These are phyloP conservation scores for Sporothrix inflata DNA, from an alignment of 2,329 filamentous ascomycete species.

Conservation along the genomic window DNA sequence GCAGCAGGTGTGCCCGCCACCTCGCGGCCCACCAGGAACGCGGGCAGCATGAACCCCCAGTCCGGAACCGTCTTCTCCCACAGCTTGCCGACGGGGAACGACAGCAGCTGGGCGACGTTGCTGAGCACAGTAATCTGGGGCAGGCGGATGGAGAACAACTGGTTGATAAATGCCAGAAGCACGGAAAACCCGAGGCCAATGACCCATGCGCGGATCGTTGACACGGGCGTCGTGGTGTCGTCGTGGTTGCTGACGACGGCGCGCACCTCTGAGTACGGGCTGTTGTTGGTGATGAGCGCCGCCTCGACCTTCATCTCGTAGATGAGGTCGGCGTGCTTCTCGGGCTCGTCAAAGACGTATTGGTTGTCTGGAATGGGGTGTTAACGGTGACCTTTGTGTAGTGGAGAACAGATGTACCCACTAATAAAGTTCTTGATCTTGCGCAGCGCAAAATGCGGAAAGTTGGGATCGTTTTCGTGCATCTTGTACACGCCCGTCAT, in stretches of 20 bases:
- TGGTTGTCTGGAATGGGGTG: slow-evolving; percentile 42
- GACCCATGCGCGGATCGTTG: slow-evolving; percentile 60
- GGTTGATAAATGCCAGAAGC: slow-evolving; percentile 50
- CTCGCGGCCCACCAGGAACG: slow-evolving; percentile 45
- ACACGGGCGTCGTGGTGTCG: slow-evolving; percentile 52
- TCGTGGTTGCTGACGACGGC: slow-evolving; percentile 62
- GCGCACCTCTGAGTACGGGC: slow-evolving; percentile 61
- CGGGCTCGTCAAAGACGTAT: slow-evolving; percentile 49
- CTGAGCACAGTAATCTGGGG: slow-evolving; percentile 58
- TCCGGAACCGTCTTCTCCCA: slow-evolving; percentile 57
- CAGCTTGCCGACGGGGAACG: slow-evolving; percentile 58
- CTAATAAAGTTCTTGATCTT: slow-evolving; percentile 47
- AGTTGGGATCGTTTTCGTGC: slow-evolving; percentile 53
- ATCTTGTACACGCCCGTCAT: slow-evolving; percentile 36
- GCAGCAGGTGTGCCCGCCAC: background rate
- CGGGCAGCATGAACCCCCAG: slow-evolving; percentile 46
- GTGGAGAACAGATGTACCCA: background rate
- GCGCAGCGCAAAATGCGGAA: slow-evolving; percentile 47
- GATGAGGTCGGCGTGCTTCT: slow-evolving; percentile 52
- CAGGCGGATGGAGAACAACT: slow-evolving; percentile 59
- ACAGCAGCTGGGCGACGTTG: slow-evolving; percentile 60
- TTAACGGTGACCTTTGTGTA: background rate
- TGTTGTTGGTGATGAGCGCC: slow-evolving; percentile 58
- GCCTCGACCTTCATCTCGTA: slow-evolving; percentile 55
- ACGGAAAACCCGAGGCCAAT: slow-evolving; percentile 53